Conservation (phyloP, 1,284 basidiomycete species). For the Ceratobasidium sp. region DNA sequence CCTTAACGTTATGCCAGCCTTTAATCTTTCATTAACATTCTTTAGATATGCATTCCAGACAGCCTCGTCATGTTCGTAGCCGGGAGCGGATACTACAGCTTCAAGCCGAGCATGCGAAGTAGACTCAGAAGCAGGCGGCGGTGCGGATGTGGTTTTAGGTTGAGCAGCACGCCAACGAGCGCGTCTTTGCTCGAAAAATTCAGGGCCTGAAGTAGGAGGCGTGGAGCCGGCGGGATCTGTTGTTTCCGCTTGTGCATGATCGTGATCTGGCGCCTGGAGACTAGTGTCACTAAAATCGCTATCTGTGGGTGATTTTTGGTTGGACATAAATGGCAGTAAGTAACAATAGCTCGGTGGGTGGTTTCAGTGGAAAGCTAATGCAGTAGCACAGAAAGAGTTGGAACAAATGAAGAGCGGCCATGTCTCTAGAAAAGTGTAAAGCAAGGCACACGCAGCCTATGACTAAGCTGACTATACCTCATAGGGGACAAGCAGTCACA, state of each 20-base stretch:
- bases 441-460: too few relatives aligned
- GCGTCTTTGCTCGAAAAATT: slow-evolving; percentile 30
- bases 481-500: too few relatives aligned
- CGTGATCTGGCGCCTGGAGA: not conserved
- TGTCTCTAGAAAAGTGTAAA: too few relatives aligned
- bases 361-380: too few relatives aligned
- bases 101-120: slow-evolving; percentile 38
- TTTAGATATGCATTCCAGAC: slow-evolving; percentile 41
- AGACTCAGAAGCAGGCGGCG: not conserved
- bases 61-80: slow-evolving; percentile 39
- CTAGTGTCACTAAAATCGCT: slow-evolving; percentile 14
- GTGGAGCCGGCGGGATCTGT: not conserved
- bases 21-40: slow-evolving; percentile 38
- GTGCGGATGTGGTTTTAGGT: not conserved
- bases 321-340: slow-evolving; percentile 9
- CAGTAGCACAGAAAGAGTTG: too few relatives aligned
- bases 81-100: slow-evolving; percentile 33
- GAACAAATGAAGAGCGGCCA: too few relatives aligned
- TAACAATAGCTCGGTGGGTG: too few relatives aligned
- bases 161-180: slow-evolving; percentile 15
- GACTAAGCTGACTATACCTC: too few relatives aligned
- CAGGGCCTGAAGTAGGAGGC: slow-evolving; percentile 27
- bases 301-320: slow-evolving; percentile 16
- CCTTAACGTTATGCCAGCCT: slow-evolving; percentile 39
- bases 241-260: not conserved